Base-by-base conservation (phyloP, 768 basidiomycete species). In the Krasilnikovozyma curviuscula region DNA sequence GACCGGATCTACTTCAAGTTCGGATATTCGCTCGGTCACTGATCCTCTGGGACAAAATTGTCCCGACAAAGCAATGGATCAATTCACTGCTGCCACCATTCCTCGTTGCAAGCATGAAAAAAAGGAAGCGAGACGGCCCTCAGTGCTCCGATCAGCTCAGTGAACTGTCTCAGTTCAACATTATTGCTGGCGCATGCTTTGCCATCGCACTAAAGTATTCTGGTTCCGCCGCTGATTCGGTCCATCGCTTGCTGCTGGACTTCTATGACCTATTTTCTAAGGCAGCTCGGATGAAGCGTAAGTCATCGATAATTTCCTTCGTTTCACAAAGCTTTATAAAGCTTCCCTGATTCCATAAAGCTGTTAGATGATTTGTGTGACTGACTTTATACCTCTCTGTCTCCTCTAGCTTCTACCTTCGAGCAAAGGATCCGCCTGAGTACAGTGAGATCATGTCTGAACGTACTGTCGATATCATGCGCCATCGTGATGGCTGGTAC, bases 401-500 rank as follows among this genome's bases (percentile, higher is more conserved):
- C 40, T 39, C 18, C 12, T 33, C 18, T 54, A 84, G 85, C 77
- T 1, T 70, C 76, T 30, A 72, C 79, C 0, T 91, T 85, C 56
- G 85, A 93, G 59, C 78, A 80, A 50, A 80, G 79, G 58, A 85
- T 95, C 61, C 80, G 81, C 57, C 77, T 88, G 2, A 78, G 81
- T 6, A 80, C 85, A 3, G 74, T 89, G 21, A 73, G 88, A 12
- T 83, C 86, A 57, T 84, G 83, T 3, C 69, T 95, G 30, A 89
- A 83, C 59, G 67, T 89, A 33, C 80, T 97, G 46, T 81, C 83
- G 0, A 71, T 93, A 30, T 71, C 88, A 1, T 66, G 93, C 28
- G 78, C 82, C 59, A 81, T 91, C 73, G 81, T 97, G 35, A 91
- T 97, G 84, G 86, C 91, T 2, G 93, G 93, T 9, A 91, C 88